Percentiles rank a stretch among this genome's conserved stretches.
Evolutionary conservation across 352 stramenopile genomes (phyloP).

Genomic region (Thraustochytrium striatum): DNA sequence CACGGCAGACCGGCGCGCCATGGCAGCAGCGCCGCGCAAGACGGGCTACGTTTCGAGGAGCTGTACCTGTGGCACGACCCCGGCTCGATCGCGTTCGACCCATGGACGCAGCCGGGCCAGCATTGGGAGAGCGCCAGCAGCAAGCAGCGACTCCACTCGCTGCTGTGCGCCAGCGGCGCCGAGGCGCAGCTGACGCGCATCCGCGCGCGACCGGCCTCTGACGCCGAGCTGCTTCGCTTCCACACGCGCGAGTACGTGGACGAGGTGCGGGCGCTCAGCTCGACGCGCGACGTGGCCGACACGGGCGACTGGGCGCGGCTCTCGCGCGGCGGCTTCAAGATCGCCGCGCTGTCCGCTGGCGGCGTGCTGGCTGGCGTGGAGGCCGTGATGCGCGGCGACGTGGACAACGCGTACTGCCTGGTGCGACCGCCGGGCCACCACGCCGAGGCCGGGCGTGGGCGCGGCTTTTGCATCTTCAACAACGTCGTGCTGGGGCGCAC

Average conservation of each 20-base stretch:
- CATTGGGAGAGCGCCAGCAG: slow-evolving; percentile 72
- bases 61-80: slow-evolving; percentile 70
- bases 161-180: slow-evolving; percentile 68
- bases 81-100: slow-evolving; percentile 54
- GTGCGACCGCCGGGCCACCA: slow-evolving; percentile 87
- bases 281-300: slow-evolving; percentile 55
- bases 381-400: slow-evolving; percentile 55
- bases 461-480: slow-evolving; percentile 92
- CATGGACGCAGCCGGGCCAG: slow-evolving; percentile 46
- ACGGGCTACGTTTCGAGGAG: slow-evolving; percentile 74
- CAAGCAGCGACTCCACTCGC: slow-evolving; percentile 68
- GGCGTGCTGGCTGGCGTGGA: slow-evolving; percentile 75
- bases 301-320: slow-evolving; percentile 58
- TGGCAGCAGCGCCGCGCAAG: no score
- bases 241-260: slow-evolving; percentile 77
- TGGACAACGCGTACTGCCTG: slow-evolving; percentile 89
- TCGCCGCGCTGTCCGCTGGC: slow-evolving; percentile 69
- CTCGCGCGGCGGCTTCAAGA: slow-evolving; percentile 66
- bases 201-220: slow-evolving; percentile 59
- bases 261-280: slow-evolving; percentile 76
- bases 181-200: slow-evolving; percentile 59
- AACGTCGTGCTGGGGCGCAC: slow-evolving; percentile 86
- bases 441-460: slow-evolving; percentile 60
- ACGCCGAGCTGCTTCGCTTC: slow-evolving; percentile 70
- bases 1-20: no score